Evolutionary conservation across 208 protist genomes (phyloP).

Genomic region (Acanthamoeba triangularis): DNA sequence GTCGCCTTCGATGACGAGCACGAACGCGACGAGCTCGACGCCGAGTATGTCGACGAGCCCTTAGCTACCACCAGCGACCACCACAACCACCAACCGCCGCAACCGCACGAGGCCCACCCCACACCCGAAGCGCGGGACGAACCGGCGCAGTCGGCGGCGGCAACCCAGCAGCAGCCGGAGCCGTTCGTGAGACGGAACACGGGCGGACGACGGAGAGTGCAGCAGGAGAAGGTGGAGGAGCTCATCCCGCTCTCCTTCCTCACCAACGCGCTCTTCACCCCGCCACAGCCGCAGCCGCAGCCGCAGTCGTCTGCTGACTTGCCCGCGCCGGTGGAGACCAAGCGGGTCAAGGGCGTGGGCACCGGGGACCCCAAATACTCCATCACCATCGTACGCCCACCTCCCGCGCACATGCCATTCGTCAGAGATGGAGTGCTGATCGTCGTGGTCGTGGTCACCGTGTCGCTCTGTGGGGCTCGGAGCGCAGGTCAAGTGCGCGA

Average conservation of each 20-base stretch:
- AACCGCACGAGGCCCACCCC: neutral
- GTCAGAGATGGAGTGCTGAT: too few relatives aligned
- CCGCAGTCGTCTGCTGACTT: neutral
- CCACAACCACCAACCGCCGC: neutral
- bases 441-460: neutral
- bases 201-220: neutral
- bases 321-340: neutral
- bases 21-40: neutral
- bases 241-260: neutral
- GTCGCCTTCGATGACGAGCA: neutral
- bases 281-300: neutral
- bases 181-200: neutral
- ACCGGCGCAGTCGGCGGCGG: too few relatives aligned
- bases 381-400: neutral
- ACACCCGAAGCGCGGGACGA: too few relatives aligned
- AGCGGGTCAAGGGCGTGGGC: neutral
- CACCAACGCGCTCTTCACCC: neutral
- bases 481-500: neutral
- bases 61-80: too few relatives aligned
- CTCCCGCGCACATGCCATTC: too few relatives aligned
- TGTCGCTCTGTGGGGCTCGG: neutral
- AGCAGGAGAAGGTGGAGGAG: neutral
- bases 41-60: neutral
- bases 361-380: conserved; percentile 24
- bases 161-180: neutral